Evolutionary conservation across 257 asterid genomes (phyloP).

Genomic region (Solanum sejunctum): DNA sequence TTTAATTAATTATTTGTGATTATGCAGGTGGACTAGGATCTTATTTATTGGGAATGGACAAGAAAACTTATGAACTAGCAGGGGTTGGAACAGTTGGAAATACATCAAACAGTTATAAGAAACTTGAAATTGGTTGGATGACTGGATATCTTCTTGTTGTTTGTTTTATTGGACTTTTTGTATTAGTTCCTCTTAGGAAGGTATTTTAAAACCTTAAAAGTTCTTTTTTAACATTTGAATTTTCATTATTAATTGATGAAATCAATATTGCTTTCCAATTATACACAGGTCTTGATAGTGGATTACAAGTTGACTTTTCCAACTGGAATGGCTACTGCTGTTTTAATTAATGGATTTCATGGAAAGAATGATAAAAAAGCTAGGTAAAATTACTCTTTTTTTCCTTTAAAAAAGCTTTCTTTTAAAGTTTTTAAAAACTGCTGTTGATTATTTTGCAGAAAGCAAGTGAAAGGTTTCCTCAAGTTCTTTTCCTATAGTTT

Average conservation of each 20-base stretch:
- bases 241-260: neutral
- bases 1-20: neutral
- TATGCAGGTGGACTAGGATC: conserved; percentile 81
- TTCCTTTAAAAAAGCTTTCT: no score
- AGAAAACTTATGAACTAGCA: conserved; percentile 55
- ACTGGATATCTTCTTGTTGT: conserved; percentile 53
- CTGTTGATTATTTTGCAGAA: conserved; percentile 33
- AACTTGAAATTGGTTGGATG: conserved; percentile 87
- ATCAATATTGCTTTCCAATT: conserved; percentile 1
- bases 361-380: conserved; percentile 56
- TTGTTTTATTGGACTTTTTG: conserved; percentile 73
- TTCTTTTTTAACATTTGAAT: neutral
- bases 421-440: neutral
- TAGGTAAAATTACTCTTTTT: conserved; percentile 23
- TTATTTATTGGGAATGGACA: conserved; percentile 61
- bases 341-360: conserved; percentile 84
- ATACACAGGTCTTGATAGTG: conserved; percentile 55
- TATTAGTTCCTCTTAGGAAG: conserved; percentile 80
- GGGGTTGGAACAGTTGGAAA: conserved; percentile 55
- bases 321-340: conserved; percentile 91
- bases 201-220: conserved; percentile 10
- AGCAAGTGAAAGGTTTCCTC: conserved; percentile 60
- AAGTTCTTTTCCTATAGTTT: conserved; percentile 56
- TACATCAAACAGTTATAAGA: conserved; percentile 47
- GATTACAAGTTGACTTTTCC: conserved; percentile 89